Conservation (phyloP, 257 asterid species). For the Schizonepeta tenuifolia region DNA sequence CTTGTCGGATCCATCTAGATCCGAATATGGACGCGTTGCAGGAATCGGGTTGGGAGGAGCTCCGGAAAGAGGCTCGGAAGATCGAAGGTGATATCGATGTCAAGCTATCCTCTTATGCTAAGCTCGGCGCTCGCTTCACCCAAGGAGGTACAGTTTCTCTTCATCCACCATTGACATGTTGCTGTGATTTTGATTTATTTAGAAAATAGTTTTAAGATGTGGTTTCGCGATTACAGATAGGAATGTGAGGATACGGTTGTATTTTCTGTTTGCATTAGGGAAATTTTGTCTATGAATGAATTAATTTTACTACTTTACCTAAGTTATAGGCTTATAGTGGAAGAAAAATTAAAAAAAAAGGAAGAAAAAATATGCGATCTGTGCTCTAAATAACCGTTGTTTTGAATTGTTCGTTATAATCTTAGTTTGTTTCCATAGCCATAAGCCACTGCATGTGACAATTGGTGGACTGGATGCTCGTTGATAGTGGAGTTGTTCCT, state of each 20-base stretch:
- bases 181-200: neutral
- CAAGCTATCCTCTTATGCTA: slow-evolving; percentile 94
- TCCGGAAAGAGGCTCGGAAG: slow-evolving; percentile 92
- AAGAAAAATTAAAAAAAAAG: neutral
- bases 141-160: slow-evolving; percentile 63
- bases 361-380: neutral
- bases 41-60: slow-evolving; percentile 99
- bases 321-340: neutral
- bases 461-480: slow-evolving; percentile 14
- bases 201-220: neutral
- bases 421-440: neutral
- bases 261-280: slow-evolving; percentile 13
- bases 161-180: slow-evolving; percentile 10
- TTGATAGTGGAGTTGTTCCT: neutral
- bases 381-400: neutral
- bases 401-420: neutral
- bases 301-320: neutral
- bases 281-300: neutral
- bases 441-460: slow-evolving; percentile 5
- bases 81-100: slow-evolving; percentile 98
- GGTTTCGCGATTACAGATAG: slow-evolving; percentile 20
- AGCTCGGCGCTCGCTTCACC: slow-evolving; percentile 88
- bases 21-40: slow-evolving; percentile 70
- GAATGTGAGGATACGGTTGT: slow-evolving; percentile 1
- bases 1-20: slow-evolving; percentile 45